These are phyloP conservation scores for Hibiscus tridactylites DNA, from an alignment of 345 rosid species.

Conservation along the genomic window DNA sequence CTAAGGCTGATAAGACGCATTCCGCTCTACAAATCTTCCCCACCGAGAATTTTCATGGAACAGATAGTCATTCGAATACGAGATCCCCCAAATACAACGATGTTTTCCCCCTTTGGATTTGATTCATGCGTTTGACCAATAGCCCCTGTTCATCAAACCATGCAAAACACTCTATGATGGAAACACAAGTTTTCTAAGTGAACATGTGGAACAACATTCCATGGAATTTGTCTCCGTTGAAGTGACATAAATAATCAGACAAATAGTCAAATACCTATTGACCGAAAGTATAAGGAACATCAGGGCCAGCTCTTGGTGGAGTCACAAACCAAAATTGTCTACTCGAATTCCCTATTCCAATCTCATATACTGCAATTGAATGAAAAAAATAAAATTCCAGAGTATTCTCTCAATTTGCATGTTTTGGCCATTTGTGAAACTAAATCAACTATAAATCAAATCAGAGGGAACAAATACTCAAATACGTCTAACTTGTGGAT, in stretches of 20 bases:
- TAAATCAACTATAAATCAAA: background rate
- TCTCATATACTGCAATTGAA: slow-evolving; percentile 52
- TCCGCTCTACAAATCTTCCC: no score
- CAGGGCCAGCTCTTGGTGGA: slow-evolving; percentile 68
- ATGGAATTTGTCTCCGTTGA: background rate
- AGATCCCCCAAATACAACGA: no score
- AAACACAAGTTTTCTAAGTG: background rate
- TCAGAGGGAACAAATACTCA: background rate
- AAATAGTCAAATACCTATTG: slow-evolving; percentile 36
- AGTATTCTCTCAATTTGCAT: background rate
- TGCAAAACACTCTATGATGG: no score
- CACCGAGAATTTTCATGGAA: no score
- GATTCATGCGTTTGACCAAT: no score
- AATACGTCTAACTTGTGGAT: slow-evolving; percentile 53
- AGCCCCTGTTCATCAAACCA: no score
- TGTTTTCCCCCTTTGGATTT: no score
- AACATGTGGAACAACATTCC: background rate
- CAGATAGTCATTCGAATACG: no score
- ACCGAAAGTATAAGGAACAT: slow-evolving; percentile 77
- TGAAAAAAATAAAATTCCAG: background rate
- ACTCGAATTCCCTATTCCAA: slow-evolving; percentile 49
- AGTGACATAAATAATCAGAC: background rate
- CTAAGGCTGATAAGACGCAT: no score
- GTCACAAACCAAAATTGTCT: slow-evolving; percentile 64
- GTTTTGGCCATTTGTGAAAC: background rate